Percentiles rank a stretch among this genome's conserved stretches.
Evolutionary conservation across 306 rosid species (phyloP).

Genomic region (Pueraria montana): DNA sequence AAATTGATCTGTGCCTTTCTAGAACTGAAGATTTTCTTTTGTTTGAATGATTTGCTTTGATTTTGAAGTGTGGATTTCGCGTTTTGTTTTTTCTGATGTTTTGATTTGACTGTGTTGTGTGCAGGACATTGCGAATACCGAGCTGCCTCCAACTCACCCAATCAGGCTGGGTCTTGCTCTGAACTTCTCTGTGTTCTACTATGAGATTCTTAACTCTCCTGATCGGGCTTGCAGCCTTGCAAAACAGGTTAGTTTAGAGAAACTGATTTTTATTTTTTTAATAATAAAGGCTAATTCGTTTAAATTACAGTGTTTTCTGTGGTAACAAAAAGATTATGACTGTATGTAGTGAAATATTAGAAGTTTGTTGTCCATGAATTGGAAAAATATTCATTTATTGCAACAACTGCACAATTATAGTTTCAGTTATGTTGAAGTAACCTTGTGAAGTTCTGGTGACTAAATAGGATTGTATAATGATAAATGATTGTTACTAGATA

Average conservation of each 20-base stretch:
- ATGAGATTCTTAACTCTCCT: conserved; percentile 97
- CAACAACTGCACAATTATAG: neutral
- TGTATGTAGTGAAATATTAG: neutral
- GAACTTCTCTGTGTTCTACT: conserved; percentile 95
- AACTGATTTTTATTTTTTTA: neutral
- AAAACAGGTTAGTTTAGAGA: conserved; percentile 72
- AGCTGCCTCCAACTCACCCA: conserved; percentile 96
- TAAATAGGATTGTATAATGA: neutral
- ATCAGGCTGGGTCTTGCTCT: conserved; percentile 99
- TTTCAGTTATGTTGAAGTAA: conserved; percentile 30
- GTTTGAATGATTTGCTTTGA: neutral
- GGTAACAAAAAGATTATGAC: neutral
- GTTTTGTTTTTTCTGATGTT: conserved; percentile 9
- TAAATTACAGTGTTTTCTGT: neutral
- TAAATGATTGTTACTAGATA: neutral
- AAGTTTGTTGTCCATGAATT: conserved; percentile 3
- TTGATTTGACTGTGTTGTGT: neutral
- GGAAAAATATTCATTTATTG: conserved; percentile 9
- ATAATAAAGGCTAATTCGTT: neutral
- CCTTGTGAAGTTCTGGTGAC: neutral
- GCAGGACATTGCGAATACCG: conserved; percentile 92
- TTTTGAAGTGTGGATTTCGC: neutral
- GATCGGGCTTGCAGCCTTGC: conserved; percentile 96
- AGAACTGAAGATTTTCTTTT: neutral
- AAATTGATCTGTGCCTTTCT: neutral